Evolutionary conservation across 345 rosid species (phyloP).

Genomic region (Gossypium longicalyx): DNA sequence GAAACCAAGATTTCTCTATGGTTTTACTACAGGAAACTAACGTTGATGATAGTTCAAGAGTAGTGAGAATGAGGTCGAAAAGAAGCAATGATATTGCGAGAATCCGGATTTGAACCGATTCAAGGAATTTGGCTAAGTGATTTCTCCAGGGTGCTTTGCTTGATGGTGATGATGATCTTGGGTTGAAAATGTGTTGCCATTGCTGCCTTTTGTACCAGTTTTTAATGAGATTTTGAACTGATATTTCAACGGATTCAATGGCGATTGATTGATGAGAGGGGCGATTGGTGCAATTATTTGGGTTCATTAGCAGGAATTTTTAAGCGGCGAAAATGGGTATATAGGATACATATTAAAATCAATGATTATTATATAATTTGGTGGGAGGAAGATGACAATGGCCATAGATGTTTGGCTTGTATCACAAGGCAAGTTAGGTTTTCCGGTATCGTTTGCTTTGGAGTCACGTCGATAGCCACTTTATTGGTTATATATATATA

Average conservation of each 20-base stretch:
- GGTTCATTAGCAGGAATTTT: not conserved
- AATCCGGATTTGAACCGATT: conserved; percentile 36
- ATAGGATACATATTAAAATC: not conserved
- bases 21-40: conserved; percentile 28
- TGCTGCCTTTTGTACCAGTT: conserved; percentile 42
- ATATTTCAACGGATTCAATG: conserved; percentile 36
- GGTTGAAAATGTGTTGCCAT: conserved; percentile 40
- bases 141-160: conserved; percentile 42
- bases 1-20: conserved; percentile 38
- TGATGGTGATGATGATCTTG: conserved; percentile 6
- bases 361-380: conserved; percentile 5
- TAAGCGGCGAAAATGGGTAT: not conserved
- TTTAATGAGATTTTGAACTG: conserved; percentile 42
- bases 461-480: conserved; percentile 7
- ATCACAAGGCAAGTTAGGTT: not conserved
- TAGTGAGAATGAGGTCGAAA: conserved; percentile 44
- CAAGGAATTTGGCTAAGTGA: conserved; percentile 33
- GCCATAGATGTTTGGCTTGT: not conserved
- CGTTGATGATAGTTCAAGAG: conserved; percentile 58
- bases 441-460: conserved; percentile 5
- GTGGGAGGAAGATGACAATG: not conserved
- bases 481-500: not conserved
- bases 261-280: conserved; percentile 19
- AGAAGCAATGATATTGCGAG: conserved; percentile 45
- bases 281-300: not conserved